Evolutionary conservation across 345 rosid genomes (phyloP), one percentile per base, ranked within the genome.

Genomic region (Populus euphratica): DNA sequence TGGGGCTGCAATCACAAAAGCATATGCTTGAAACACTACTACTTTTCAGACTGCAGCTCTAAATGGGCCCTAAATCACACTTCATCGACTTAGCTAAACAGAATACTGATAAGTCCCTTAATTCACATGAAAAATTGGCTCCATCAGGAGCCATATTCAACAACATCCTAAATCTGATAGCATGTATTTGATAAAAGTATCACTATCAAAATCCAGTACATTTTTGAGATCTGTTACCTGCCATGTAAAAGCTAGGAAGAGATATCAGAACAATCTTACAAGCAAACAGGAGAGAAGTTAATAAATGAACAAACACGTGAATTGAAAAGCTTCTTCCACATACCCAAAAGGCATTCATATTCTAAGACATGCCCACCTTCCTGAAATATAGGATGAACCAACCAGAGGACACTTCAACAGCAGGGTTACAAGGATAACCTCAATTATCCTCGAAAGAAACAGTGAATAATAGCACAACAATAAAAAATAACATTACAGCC

Each of bases 171-270:
- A 59, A 23, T n/a, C 64, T n/a, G 13, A 39, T 10, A 38, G 47
- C 27, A 25, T 13, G 54, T 38, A 3, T 18, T 29, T 27, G n/a
- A 70, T 36, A 18, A 63, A 23, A 59, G 13, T 61, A 47, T 56
- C 2, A 72, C 77, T 25, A 72, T 43, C 62, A 67, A 77, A 71
- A 77, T 56, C 77, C 44, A 83, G 65, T 27, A 76, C 12, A 61
- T 41, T 31, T 44, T 75, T 1, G 65, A 68, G 77, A 76, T 78
- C 76, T 69, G 68, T 73, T 63, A 82, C 87, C 89, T 86, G 91
- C 80, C 88, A 86, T 76, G 73, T 72, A 65, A 78, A 78, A 82
- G 75, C 88, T 88, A 63, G 78, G 75, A 81, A 82, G 38, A 63
- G 52, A 70, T 38, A 76, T 79, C 80, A 81, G 78, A 67, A 54